Evolutionary conservation across 768 basidiomycete genomes (phyloP).

Genomic region (Rhizopogon sp.): DNA sequence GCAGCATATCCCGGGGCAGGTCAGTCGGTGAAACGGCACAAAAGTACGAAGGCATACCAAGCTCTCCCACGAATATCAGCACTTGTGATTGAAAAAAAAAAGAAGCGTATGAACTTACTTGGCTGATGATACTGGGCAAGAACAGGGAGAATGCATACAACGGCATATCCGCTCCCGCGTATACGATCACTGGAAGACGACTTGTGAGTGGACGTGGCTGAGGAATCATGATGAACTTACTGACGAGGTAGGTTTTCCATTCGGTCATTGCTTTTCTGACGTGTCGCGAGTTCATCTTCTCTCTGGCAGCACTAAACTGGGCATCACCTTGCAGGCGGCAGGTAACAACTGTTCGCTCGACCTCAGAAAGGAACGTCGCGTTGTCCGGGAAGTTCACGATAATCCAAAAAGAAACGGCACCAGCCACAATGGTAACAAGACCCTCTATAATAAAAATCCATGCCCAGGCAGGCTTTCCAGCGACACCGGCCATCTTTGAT

Average conservation of each 20-base stretch:
- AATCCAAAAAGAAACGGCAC: conserved; percentile 64
- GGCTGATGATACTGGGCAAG: conserved; percentile 72
- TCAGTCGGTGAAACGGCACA: not conserved
- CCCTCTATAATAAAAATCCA: conserved; percentile 82
- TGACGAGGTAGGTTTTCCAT: conserved; percentile 64
- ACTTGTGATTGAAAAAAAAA: not conserved
- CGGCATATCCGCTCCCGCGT: conserved; percentile 55
- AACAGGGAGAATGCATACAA: conserved; percentile 77
- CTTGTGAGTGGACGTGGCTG: not conserved
- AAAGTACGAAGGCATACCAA: conserved; percentile 29
- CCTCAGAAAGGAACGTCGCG: conserved; percentile 70
- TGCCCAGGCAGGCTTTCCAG: conserved; percentile 58
- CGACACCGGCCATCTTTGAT: conserved; percentile 66
- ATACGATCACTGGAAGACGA: conserved; percentile 44
- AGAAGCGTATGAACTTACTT: conserved; percentile 35
- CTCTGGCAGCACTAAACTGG: conserved; percentile 72
- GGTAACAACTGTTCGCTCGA: conserved; percentile 62
- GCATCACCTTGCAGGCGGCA: conserved; percentile 61
- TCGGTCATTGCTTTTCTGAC: conserved; percentile 57
- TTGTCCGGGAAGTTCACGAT: conserved; percentile 83
- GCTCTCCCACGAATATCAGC: conserved; percentile 18
- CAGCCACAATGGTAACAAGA: conserved; percentile 62
- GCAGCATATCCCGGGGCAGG: conserved; percentile 50
- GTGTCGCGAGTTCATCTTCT: conserved; percentile 52
- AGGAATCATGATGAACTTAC: conserved; percentile 6